A percentile compares a stretch with the other conserved stretches of the same genome.
Conservation (phyloP, 352 stramenopile species). For the Globisporangium radiosum region DNA sequence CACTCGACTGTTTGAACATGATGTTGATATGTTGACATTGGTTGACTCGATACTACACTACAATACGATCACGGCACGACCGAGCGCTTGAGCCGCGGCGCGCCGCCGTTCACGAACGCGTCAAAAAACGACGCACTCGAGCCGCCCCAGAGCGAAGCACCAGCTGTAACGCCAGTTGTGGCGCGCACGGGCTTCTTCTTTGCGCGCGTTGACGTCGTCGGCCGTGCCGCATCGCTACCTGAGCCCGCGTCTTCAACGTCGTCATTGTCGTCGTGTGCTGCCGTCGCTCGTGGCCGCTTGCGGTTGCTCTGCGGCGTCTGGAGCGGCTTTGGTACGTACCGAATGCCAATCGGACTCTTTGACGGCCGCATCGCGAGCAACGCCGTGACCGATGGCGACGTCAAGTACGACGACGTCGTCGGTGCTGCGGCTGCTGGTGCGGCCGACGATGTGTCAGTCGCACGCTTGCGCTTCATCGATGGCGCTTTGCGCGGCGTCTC, state of each 20-base stretch:
- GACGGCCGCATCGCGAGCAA: constrained; percentile 16
- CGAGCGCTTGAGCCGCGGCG: constrained; percentile 45
- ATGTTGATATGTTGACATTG: background rate
- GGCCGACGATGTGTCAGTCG: constrained; percentile 2
- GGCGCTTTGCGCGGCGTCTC: constrained; percentile 25
- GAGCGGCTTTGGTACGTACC: constrained; percentile 14
- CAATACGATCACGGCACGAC: constrained; percentile 5
- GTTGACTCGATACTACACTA: background rate
- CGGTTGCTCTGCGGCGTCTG: constrained; percentile 13
- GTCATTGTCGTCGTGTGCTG: background rate
- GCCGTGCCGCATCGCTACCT: background rate
- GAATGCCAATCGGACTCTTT: constrained; percentile 17
- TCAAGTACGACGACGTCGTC: constrained; percentile 4
- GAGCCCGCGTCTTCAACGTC: no score
- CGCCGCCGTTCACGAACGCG: constrained; percentile 63
- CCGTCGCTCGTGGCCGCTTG: background rate
- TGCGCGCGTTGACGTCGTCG: constrained; percentile 17
- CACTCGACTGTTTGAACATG: background rate
- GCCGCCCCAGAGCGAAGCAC: constrained; percentile 12
- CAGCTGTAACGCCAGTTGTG: background rate
- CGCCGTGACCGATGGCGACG: constrained; percentile 13
- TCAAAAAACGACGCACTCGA: constrained; percentile 46
- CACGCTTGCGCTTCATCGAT: constrained; percentile 22
- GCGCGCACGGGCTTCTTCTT: constrained; percentile 23
- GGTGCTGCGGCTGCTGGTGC: background rate